Evolutionary conservation across 2,329 filamentous ascomycete species (phyloP).

Genomic region (Massarina eburnea): DNA sequence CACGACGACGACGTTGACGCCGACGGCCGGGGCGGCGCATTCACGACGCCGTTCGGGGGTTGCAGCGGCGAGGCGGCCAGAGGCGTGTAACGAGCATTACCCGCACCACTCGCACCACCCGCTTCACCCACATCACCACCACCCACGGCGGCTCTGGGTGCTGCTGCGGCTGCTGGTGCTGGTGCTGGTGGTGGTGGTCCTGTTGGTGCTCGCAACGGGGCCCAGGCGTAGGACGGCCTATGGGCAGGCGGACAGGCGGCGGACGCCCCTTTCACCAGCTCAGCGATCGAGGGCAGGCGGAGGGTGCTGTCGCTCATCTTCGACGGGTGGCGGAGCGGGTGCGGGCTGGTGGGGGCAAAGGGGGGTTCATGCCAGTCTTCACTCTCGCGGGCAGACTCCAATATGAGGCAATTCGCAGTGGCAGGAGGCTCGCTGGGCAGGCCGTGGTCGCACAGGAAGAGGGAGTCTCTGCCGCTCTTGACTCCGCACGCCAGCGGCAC

Average conservation of each 20-base stretch:
- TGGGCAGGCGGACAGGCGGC: not conserved
- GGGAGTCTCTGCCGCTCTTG: too few relatives aligned
- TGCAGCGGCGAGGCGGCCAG: not conserved
- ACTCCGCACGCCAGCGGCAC: too few relatives aligned
- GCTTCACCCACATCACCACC: too few relatives aligned
- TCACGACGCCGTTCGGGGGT: not conserved
- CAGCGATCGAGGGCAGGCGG: not conserved
- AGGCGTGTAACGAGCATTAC: not conserved
- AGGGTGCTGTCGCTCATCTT: slow-evolving; percentile 1
- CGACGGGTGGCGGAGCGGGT: not conserved
- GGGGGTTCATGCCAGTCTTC: not conserved
- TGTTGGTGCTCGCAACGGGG: not conserved
- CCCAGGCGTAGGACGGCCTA: not conserved
- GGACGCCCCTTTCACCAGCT: not conserved
- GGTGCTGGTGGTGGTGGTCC: not conserved
- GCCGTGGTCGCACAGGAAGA: too few relatives aligned
- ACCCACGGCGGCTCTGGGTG: too few relatives aligned
- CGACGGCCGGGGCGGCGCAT: not conserved
- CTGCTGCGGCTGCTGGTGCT: not conserved
- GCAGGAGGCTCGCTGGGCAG: too few relatives aligned
- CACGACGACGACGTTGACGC: not conserved
- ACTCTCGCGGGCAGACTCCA: too few relatives aligned
- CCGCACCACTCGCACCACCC: too few relatives aligned
- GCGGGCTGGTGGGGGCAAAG: not conserved
- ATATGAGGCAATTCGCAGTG: too few relatives aligned